Evolutionary conservation across 352 stramenopile species (phyloP), one percentile per base, ranked within the genome.

Genomic region (Phytophthora uliginosa): DNA sequence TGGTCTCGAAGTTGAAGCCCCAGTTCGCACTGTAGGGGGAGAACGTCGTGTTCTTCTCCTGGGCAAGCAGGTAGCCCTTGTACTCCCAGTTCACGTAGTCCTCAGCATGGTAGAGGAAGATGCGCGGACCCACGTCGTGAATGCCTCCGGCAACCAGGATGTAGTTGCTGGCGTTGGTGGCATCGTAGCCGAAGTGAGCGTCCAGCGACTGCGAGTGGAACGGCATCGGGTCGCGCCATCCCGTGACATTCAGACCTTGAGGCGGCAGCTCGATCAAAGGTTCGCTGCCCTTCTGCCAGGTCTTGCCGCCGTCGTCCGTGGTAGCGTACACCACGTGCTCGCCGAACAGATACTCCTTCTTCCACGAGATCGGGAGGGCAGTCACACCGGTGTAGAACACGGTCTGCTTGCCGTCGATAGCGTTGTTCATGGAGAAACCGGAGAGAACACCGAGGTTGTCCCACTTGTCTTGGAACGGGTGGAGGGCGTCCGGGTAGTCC

Each of bases 391-490:
- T 85, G 77, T 84, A 89, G 62, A 89, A 89, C 33, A 89, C 71
- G 26, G 79, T 86, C 58, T 82, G 70, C 69, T 89, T 86, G 74
- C 81, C 81, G 38, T 79, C 76, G 34, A 89, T 73, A 18, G 77
- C 78, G 50, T 85, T 82, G 42, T 73, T 65, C 52, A 75, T 79
- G 7, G 79, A 69, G 65, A 86, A 90, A 17, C 85, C 85, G 50
- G 83, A 91, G 72, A 91, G 91, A 24, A 90, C 83, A 36, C 85
- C 85, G n/a, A 86, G 74, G 28, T 77, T 53, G 66, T 92, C 85
- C 74, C 81, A 92, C 54, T 71, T 74, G 69, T 89, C 66, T 47
- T 91, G 65, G 51, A 74, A 59, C 48, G 73, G 82, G 58, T 66
- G 72, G 52, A 92, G 77, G 15, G 85, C 81, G 34, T 89, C 62